Evolutionary conservation across 768 basidiomycete species (phyloP).

Genomic region (Coprinopsis cinerea): DNA sequence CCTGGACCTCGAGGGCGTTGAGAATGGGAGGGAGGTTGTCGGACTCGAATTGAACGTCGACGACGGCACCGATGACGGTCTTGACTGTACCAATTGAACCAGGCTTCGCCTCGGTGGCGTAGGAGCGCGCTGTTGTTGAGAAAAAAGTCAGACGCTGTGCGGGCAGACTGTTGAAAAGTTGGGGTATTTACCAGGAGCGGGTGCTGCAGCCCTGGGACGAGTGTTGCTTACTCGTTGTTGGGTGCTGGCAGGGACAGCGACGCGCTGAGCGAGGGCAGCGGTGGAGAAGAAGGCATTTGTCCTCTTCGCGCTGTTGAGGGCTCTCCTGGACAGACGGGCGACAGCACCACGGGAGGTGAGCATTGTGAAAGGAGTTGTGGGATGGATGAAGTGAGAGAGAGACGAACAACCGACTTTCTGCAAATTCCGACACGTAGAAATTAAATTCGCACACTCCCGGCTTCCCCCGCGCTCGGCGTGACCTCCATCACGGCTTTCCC

Average conservation of each 20-base stretch:
- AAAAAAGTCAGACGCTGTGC: constrained; percentile 18
- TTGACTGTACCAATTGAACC: constrained; percentile 73
- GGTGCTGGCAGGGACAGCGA: constrained; percentile 37
- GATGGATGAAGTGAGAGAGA: constrained; percentile 23
- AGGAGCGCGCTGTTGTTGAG: constrained; percentile 57
- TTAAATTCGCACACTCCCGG: constrained; percentile 45
- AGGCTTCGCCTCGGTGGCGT: constrained; percentile 84
- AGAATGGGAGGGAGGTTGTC: constrained; percentile 96
- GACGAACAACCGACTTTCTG: constrained; percentile 20
- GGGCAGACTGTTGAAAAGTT: constrained; percentile 12
- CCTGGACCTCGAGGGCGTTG: constrained; percentile 97
- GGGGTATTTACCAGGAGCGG: constrained; percentile 43
- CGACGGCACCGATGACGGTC: constrained; percentile 99
- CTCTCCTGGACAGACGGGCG: constrained; percentile 83
- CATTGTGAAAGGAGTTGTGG: constrained; percentile 55
- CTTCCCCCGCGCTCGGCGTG: constrained; percentile 26
- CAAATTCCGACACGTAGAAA: constrained; percentile 41
- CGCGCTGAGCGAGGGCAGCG: constrained; percentile 53
- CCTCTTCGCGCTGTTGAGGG: constrained; percentile 68
- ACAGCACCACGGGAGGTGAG: constrained; percentile 83
- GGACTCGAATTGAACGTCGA: constrained; percentile 97
- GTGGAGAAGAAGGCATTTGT: constrained; percentile 80
- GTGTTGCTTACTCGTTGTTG: constrained; percentile 40
- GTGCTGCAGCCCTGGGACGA: constrained; percentile 44
- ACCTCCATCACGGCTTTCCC: background rate